A percentile compares a stretch with the other conserved stretches of the same genome.
Conservation (phyloP, 495 filamentous ascomycete genomes). For the Hypoxylon cercidicola region DNA sequence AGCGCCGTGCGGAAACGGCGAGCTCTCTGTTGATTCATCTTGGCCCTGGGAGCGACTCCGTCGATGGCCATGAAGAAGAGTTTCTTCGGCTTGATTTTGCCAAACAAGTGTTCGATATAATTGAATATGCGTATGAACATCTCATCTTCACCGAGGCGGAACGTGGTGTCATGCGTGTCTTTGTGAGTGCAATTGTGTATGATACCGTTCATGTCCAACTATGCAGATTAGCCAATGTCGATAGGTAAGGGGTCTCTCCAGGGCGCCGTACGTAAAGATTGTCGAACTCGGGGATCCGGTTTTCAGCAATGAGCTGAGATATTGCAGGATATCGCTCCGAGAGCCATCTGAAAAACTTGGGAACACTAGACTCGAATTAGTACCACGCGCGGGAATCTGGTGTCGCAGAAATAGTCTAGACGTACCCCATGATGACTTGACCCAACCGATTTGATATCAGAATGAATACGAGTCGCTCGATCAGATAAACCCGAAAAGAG, state of each 20-base stretch:
- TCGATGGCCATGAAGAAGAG: slow-evolving; percentile 99
- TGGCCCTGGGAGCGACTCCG: slow-evolving; percentile 95
- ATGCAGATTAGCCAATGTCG: slow-evolving; percentile 39
- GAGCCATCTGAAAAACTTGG: slow-evolving; percentile 93
- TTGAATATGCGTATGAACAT: slow-evolving; percentile 99
- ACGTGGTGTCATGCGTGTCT: slow-evolving; percentile 82
- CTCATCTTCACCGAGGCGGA: slow-evolving; percentile 94
- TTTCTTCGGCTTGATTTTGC: slow-evolving; percentile 97
- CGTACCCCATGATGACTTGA: slow-evolving; percentile 35
- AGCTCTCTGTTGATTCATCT: slow-evolving; percentile 99
- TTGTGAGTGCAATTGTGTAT: slow-evolving; percentile 99
- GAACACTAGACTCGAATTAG: slow-evolving; percentile 77
- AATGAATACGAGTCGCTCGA: background rate
- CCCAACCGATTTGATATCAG: background rate
- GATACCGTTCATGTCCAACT: slow-evolving; percentile 98
- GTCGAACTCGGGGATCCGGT: slow-evolving; percentile 99
- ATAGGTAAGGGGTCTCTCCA: slow-evolving; percentile 10
- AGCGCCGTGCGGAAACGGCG: slow-evolving; percentile 94
- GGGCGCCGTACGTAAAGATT: slow-evolving; percentile 78
- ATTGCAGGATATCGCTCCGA: slow-evolving; percentile 99
- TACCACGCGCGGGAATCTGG: background rate
- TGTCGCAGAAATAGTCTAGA: slow-evolving; percentile 11
- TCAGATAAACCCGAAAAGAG: background rate
- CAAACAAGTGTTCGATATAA: slow-evolving; percentile 98
- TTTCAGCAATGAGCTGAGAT: slow-evolving; percentile 98